phyloP scores from a whole-genome alignment of 1,139 yeast species.

The Saccharomyces hybrid region DNA sequence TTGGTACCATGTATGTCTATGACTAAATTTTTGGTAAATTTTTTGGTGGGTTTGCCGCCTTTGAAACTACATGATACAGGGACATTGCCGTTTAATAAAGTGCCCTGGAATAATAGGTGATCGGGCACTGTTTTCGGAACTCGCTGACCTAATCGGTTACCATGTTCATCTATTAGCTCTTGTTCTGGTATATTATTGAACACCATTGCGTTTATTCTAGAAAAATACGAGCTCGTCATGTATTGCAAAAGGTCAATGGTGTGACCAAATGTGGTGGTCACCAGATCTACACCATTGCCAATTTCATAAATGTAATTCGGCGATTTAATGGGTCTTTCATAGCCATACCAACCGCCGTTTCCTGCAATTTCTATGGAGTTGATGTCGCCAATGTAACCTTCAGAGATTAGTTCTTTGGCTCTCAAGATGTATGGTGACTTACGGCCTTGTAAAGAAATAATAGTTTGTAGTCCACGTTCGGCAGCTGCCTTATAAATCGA shows the following conservation, averaged over 20 bases:
- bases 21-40: conserved; percentile 26
- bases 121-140: conserved; percentile 23
- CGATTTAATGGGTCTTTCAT: conserved; percentile 21
- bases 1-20: conserved; percentile 30
- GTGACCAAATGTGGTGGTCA: conserved; percentile 26
- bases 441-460: conserved; percentile 25
- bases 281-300: conserved; percentile 22
- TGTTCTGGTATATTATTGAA: conserved; percentile 26
- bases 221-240: conserved; percentile 25
- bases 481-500: conserved; percentile 19
- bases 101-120: conserved; percentile 25
- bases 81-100: conserved; percentile 19
- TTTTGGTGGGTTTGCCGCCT: conserved; percentile 28
- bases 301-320: conserved; percentile 23
- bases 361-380: conserved; percentile 26
- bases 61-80: conserved; percentile 27
- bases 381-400: conserved; percentile 26
- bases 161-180: conserved; percentile 21
- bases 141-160: conserved; percentile 14
- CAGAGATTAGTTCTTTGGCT: conserved; percentile 24
- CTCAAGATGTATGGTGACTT: conserved; percentile 25
- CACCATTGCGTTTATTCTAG: conserved; percentile 21
- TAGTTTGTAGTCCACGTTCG: conserved; percentile 21
- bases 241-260: conserved; percentile 26
- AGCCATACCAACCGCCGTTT: conserved; percentile 29